Percentiles rank a stretch among this genome's conserved stretches.
Evolutionary conservation across 306 rosid species (phyloP).

Genomic region (Senna tora): DNA sequence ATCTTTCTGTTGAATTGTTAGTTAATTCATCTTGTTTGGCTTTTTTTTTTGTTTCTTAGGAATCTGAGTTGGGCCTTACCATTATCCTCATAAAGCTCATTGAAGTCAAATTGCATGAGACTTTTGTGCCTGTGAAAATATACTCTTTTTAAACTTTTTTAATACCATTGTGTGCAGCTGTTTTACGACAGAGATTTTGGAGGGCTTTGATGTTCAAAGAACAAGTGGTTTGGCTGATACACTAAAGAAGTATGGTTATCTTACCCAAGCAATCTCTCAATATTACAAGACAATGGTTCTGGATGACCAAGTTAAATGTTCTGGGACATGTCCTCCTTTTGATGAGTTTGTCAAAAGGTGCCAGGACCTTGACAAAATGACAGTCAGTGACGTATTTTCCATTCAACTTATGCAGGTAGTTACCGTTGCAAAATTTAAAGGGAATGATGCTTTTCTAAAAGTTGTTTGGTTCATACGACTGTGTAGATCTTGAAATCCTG

Average conservation of each 20-base stretch:
- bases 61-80: no score
- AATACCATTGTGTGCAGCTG: slow-evolving; percentile 61
- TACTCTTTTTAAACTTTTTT: slow-evolving; percentile 21
- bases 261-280: slow-evolving; percentile 77
- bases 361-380: slow-evolving; percentile 79
- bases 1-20: not conserved
- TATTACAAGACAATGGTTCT: slow-evolving; percentile 61
- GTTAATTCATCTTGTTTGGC: no score
- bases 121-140: slow-evolving; percentile 18
- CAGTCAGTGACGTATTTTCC: slow-evolving; percentile 90
- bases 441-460: slow-evolving; percentile 17
- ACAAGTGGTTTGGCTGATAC: slow-evolving; percentile 85
- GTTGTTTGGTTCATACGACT: slow-evolving; percentile 13
- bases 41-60: no score
- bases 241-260: slow-evolving; percentile 84
- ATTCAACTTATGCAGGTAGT: slow-evolving; percentile 96
- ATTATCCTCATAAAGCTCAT: not conserved
- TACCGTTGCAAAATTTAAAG: slow-evolving; percentile 10
- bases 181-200: slow-evolving; percentile 91
- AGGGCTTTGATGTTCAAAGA: slow-evolving; percentile 96
- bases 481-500: slow-evolving; percentile 18
- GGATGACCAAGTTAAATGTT: slow-evolving; percentile 46
- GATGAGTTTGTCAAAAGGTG: slow-evolving; percentile 72
- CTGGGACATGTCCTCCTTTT: slow-evolving; percentile 62
- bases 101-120: slow-evolving; percentile 12